Base-by-base conservation (phyloP, 169 alveolate species). In the Condylostoma magnum region DNA sequence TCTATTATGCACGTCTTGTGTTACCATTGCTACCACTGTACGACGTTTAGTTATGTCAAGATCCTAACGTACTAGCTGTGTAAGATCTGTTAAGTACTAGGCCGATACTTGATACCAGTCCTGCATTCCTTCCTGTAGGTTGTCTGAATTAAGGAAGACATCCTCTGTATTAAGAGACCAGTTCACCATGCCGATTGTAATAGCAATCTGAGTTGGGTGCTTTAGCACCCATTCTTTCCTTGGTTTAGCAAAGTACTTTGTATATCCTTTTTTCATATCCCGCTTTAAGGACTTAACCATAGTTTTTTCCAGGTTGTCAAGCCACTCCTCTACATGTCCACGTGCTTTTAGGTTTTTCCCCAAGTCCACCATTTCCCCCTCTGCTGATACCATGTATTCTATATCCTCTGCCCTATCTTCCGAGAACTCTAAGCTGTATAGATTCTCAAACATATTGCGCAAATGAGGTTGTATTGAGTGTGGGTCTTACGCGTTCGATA, bases 241-340 rank as follows among this genome's bases (percentile, higher is more conserved):
- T 37, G 79, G 86, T 0, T 85, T 82, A 46, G 86, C 92, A 31
- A 82, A 85, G 60, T 90, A 89, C 28, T 86, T 90, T 37, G 79
- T 63, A 44, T 75, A 55, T 48, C 95, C 93, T 43, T 85, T 54
- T 83, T 90, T 94, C 77, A 91, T 83, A 20, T 82, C 86, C 55
- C 71, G 87, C 41, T 83, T 80, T 60, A 95, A 82, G 15, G 96
- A 73, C 47, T 86, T 84, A 58, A 73, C 82, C 97, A 94, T 94
- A 67, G 84, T 80, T 34, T 84, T 91, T 79, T 95, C 97, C 36
- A 96, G 76, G 38, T 83, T 93, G 54, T 84, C 70, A 74, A 96
- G 85, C 99, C 99, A 96, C 71, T 91, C 92, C 85, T 96, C 99
- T 6, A 96, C 97, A 31, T 90, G 82, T 15, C 94, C 95, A 41